phyloP scores from a whole-genome alignment of 2,329 filamentous ascomycete species.

The Fusarium dlaminii region DNA sequence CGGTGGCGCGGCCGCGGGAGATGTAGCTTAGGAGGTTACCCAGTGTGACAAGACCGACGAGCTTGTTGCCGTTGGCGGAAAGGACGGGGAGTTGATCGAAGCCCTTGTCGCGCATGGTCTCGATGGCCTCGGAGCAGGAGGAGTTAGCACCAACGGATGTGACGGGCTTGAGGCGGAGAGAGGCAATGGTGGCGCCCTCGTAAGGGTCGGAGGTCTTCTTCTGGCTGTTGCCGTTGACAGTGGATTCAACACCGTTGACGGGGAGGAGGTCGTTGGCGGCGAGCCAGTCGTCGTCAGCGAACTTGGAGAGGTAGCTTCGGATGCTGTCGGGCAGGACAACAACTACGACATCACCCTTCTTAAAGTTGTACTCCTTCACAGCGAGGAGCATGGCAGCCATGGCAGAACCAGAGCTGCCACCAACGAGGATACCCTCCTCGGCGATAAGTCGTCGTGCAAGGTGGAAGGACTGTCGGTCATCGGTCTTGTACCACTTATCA shows the following conservation, averaged over 20 bases:
- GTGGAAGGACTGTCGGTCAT: constrained; percentile 89
- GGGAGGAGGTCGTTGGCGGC: constrained; percentile 93
- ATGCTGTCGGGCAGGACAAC: constrained; percentile 96
- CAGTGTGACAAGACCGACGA: constrained; percentile 92
- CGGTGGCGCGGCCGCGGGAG: constrained; percentile 80
- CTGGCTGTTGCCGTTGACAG: constrained; percentile 50
- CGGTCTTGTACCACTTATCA: constrained; percentile 98
- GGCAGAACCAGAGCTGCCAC: constrained; percentile 92
- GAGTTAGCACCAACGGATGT: constrained; percentile 80
- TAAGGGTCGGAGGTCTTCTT: constrained; percentile 72
- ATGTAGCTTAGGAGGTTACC: constrained; percentile 95
- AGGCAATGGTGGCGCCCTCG: constrained; percentile 78
- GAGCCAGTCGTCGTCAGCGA: constrained; percentile 98
- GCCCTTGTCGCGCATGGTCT: constrained; percentile 97
- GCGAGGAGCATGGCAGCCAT: constrained; percentile 84
- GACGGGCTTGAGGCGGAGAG: constrained; percentile 90
- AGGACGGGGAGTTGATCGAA: constrained; percentile 98
- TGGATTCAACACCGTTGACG: constrained; percentile 60
- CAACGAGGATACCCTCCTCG: constrained; percentile 93
- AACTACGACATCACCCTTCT: constrained; percentile 87
- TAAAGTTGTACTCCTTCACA: constrained; percentile 78
- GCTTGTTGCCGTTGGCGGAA: constrained; percentile 70
- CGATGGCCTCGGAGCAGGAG: constrained; percentile 86
- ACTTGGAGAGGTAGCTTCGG: constrained; percentile 96
- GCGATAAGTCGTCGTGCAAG: constrained; percentile 90